Percentiles rank a stretch among this genome's conserved stretches.
These are phyloP conservation scores for Pestalotiopsis fici DNA, from an alignment of 2,329 filamentous ascomycete genomes.

Conservation along the genomic window DNA sequence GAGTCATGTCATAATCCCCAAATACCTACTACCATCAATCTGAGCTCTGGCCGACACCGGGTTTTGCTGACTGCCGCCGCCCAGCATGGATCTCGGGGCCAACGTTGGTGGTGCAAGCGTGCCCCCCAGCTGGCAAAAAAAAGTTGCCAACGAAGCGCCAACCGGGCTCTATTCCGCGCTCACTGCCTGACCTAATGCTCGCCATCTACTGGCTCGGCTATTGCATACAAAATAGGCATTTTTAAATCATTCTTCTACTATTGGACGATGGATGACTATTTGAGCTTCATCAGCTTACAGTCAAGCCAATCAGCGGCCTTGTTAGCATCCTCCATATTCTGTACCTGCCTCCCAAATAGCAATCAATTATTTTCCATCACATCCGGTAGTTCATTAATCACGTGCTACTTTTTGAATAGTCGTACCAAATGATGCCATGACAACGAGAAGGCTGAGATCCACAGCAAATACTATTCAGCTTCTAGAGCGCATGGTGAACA, in stretches of 20 bases:
- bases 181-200: not conserved
- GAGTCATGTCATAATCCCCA: not conserved
- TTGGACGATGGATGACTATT: not conserved
- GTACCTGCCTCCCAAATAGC: no score
- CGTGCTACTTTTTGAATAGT: no score
- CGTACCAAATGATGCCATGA: no score
- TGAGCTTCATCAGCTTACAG: no score
- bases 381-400: no score
- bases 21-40: not conserved
- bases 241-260: not conserved
- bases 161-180: not conserved
- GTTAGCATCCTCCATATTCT: no score
- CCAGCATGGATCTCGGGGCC: not conserved
- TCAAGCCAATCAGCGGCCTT: no score
- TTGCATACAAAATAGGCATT: not conserved
- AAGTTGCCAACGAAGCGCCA: not conserved
- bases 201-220: not conserved
- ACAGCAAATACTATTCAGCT: no score
- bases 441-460: no score
- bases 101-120: not conserved
- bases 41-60: not conserved
- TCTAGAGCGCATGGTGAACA: no score
- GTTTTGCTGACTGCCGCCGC: not conserved
- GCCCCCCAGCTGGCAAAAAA: not conserved
- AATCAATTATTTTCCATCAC: no score